These are phyloP conservation scores for Serendipita sp. DNA, from an alignment of 768 basidiomycete genomes.

Conservation along the genomic window DNA sequence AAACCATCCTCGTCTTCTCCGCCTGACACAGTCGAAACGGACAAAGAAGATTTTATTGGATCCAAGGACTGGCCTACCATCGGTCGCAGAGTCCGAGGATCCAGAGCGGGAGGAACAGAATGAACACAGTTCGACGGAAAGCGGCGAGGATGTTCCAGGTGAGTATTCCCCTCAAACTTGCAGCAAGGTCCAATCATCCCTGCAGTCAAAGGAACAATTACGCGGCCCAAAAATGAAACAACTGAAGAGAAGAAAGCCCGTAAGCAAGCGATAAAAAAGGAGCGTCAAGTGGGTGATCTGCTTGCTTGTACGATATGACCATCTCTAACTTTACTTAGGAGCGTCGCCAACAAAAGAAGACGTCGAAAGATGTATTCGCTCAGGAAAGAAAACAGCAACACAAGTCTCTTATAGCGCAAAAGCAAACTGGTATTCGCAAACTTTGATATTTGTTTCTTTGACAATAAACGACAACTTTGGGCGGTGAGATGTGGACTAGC, in stretches of 20 bases:
- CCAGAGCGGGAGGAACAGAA: neutral
- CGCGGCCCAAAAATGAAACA: conserved; percentile 58
- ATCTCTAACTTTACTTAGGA: conserved; percentile 9
- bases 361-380: conserved; percentile 43
- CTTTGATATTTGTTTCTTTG: conserved; percentile 17
- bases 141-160: neutral
- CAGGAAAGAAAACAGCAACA: conserved; percentile 48
- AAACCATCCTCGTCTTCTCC: conserved; percentile 86
- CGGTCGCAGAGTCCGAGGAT: conserved; percentile 21
- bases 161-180: neutral
- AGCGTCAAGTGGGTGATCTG: conserved; percentile 29
- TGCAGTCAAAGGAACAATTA: conserved; percentile 13
- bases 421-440: conserved; percentile 33
- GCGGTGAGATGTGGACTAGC: neutral
- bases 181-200: neutral
- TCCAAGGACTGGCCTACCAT: conserved; percentile 61
- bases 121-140: neutral
- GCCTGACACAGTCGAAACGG: conserved; percentile 37
- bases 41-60: conserved; percentile 56
- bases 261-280: conserved; percentile 52
- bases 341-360: conserved; percentile 53
- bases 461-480: neutral
- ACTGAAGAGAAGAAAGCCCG: conserved; percentile 57
- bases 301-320: conserved; percentile 1
- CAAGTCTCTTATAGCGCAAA: conserved; percentile 29